These are phyloP conservation scores for Sphagnum tenellum DNA, from an alignment of 225 moss, liverwort and hornwort genomes.

Conservation along the genomic window DNA sequence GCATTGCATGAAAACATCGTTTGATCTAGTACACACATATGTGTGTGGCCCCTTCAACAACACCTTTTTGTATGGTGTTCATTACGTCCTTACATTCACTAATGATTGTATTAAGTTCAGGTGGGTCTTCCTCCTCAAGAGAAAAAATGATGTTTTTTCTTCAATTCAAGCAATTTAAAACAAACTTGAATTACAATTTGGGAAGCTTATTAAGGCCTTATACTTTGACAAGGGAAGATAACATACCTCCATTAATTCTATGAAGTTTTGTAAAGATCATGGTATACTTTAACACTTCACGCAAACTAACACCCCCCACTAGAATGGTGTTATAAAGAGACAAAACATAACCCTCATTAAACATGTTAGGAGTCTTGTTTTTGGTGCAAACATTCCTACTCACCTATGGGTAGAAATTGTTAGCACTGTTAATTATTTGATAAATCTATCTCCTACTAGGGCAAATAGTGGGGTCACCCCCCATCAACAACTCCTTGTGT, in stretches of 20 bases:
- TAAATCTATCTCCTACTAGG: neutral
- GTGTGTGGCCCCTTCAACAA: neutral
- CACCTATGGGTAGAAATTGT: neutral
- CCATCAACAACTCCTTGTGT: neutral
- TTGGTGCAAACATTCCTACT: neutral
- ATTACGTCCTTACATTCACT: neutral
- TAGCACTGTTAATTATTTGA: slow-evolving; percentile 1
- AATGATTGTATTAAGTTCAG: neutral
- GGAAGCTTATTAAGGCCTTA: neutral
- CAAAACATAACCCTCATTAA: neutral
- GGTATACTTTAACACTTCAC: slow-evolving; percentile 2
- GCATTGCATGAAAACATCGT: neutral
- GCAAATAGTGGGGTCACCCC: neutral
- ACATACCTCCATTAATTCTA: neutral
- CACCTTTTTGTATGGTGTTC: neutral
- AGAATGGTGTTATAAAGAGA: neutral
- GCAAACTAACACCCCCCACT: slow-evolving; percentile 3
- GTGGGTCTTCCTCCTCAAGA: slow-evolving; percentile 4
- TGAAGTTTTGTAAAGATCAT: slow-evolving; percentile 1
- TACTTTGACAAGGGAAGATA: slow-evolving; percentile 1
- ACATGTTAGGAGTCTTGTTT: neutral
- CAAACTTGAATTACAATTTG: slow-evolving; percentile 2
- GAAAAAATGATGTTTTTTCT: neutral
- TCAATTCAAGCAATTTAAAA: neutral
- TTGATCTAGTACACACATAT: neutral